These are phyloP conservation scores for Oryza punctata DNA, from an alignment of 176 grass and related monocot species.

Conservation along the genomic window DNA sequence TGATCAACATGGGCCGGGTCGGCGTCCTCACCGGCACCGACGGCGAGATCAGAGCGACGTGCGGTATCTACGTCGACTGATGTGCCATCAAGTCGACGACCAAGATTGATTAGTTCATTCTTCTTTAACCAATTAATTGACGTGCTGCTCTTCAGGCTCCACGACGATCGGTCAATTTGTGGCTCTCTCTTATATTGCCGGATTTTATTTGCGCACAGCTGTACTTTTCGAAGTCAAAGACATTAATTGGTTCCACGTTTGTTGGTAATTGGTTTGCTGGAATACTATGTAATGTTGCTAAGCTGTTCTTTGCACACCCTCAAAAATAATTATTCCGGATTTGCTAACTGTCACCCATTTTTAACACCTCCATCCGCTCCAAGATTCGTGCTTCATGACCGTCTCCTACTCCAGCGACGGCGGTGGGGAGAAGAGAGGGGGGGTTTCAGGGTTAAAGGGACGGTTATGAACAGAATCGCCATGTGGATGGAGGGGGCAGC, in stretches of 20 bases:
- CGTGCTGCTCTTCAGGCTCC: not conserved
- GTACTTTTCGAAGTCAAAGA: not conserved
- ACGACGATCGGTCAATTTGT: not conserved
- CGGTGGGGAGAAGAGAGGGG: no score
- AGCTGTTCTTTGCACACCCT: not conserved
- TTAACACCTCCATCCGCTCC: no score
- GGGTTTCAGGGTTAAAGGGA: no score
- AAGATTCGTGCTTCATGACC: no score
- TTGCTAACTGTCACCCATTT: no score
- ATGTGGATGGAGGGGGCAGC: no score
- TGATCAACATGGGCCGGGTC: slow-evolving; percentile 64
- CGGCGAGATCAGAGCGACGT: slow-evolving; percentile 60
- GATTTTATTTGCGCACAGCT: not conserved
- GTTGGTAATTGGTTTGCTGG: not conserved
- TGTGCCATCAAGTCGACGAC: not conserved
- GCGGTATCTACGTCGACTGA: slow-evolving; percentile 57
- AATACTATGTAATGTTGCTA: not conserved
- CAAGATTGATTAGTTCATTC: not conserved
- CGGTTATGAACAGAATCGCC: no score
- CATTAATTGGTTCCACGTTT: not conserved
- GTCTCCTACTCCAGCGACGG: no score
- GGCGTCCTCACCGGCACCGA: slow-evolving; percentile 47
- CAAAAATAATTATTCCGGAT: not conserved
- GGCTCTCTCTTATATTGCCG: not conserved
- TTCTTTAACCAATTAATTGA: not conserved